Evolutionary conservation across 106 monocot genomes (phyloP), one percentile per base, ranked within the genome.

Genomic region (Iris macrosiphon): DNA sequence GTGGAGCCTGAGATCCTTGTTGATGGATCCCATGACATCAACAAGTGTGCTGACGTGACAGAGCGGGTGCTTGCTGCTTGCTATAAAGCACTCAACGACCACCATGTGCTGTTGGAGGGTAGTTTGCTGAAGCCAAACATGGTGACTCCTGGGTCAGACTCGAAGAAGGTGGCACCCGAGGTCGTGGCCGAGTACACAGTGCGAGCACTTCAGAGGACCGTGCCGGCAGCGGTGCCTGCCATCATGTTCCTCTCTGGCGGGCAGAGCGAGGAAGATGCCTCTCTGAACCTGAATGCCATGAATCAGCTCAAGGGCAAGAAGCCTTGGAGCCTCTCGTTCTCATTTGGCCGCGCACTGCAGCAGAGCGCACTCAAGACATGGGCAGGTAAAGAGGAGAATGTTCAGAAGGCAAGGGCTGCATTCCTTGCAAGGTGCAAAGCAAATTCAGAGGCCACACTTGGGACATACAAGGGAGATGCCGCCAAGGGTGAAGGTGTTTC

Each of bases 1-100:
- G 72, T 78, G 4, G 77, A 78, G 56, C 77, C 67, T 1, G 77
- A 78, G 72, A 67, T 78, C 25, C 62, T 72, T 23, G 49, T 71
- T 2, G 77, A 78, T 46, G 71, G 77, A 1, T 19, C 67, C 10
- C 77, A 78, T 57, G 77, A 78, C 49, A 78, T 78, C 14, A 24
- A 57, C 7, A 27, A 47, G 0, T 78, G 77, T 31, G 72, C 77
- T 4, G 29, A 76, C 3, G 76, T 70, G 11, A 60, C 76, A 2
- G 70, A 71, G 41, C 49, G 65, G 8, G 69, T 70, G 9, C 64
- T 76, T 21, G 76, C 69, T 7, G 70, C 76, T 32, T 70, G 68
- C 59, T 76, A 76, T 46, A 76, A 71, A 32, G 70, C 70, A 11
- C 70, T 76, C 8, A 70, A 76, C 31, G 70, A 70, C n/a, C 76